Percentiles rank a stretch among this genome's conserved stretches.
phyloP scores from a whole-genome alignment of 164 flowering plant species.

The Dillenia turbinata region DNA sequence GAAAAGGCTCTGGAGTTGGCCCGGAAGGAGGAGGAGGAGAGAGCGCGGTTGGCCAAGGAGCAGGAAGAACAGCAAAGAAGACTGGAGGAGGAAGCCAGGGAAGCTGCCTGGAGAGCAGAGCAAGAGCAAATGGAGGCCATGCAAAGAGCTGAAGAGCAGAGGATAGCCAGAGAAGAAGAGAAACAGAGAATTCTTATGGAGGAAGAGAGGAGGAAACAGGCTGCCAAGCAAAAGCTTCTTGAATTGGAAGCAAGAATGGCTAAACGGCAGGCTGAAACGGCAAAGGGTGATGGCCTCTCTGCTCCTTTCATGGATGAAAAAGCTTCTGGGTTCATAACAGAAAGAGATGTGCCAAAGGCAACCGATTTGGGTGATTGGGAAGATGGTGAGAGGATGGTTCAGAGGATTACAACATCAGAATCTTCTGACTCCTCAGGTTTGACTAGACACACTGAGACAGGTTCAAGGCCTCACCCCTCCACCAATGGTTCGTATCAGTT shows the following conservation, averaged over 20 bases:
- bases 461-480: conserved; percentile 38
- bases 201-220: conserved; percentile 97
- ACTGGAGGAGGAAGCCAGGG: conserved; percentile 83
- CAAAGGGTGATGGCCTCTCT: conserved; percentile 26
- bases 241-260: conserved; percentile 94
- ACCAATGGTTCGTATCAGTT: conserved; percentile 43
- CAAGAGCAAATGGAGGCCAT: conserved; percentile 68
- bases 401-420: conserved; percentile 67
- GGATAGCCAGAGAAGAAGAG: conserved; percentile 84
- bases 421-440: conserved; percentile 63
- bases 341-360: conserved; percentile 31
- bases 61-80: conserved; percentile 71
- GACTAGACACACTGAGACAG: conserved; percentile 47
- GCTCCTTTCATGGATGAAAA: conserved; percentile 33
- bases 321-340: conserved; percentile 22
- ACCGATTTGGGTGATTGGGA: conserved; percentile 76
- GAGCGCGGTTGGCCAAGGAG: conserved; percentile 60
- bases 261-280: conserved; percentile 54
- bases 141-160: conserved; percentile 73
- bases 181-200: conserved; percentile 63
- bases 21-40: conserved; percentile 90
- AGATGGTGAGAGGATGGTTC: conserved; percentile 88
- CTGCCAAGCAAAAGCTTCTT: conserved; percentile 83
- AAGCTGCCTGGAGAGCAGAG: conserved; percentile 93
- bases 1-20: conserved; percentile 79